Evolutionary conservation across 2,329 filamentous ascomycete genomes (phyloP).

Genomic region (Amauroascus verrucosus): DNA sequence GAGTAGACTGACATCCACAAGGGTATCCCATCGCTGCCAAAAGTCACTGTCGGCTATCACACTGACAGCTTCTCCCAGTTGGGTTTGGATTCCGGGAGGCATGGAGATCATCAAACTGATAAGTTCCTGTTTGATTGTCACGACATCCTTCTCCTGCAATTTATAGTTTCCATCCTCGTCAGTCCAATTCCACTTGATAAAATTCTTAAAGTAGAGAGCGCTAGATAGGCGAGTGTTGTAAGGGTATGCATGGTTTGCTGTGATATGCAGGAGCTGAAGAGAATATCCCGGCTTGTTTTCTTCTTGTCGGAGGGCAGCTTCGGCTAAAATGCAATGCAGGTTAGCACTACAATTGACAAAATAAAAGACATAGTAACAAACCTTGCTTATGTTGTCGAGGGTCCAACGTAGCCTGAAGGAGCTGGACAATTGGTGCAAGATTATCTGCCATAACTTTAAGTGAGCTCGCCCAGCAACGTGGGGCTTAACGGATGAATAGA

Average conservation of each 20-base stretch:
- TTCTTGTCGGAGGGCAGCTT: conserved; percentile 66
- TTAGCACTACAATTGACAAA: not conserved
- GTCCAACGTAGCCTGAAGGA: conserved; percentile 85
- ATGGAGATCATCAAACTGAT: conserved; percentile 95
- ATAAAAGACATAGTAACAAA: conserved; percentile 32
- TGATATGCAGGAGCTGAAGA: conserved; percentile 77
- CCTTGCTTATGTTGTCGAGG: conserved; percentile 82
- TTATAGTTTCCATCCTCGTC: conserved; percentile 94
- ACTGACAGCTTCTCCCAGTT: conserved; percentile 93
- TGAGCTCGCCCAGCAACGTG: conserved; percentile 17
- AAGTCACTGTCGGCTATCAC: conserved; percentile 97
- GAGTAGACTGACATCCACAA: conserved; percentile 58
- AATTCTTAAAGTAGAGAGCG: conserved; percentile 96
- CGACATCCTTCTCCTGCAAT: conserved; percentile 69
- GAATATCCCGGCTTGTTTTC: conserved; percentile 81
- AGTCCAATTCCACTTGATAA: conserved; percentile 88
- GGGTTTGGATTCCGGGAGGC: conserved; percentile 75
- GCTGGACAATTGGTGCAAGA: conserved; percentile 58
- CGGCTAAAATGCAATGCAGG: conserved; percentile 48
- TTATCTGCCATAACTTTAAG: conserved; percentile 48
- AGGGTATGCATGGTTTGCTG: conserved; percentile 62
- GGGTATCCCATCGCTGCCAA: conserved; percentile 90
- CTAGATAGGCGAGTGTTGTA: conserved; percentile 73
- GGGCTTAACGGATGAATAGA: conserved; percentile 17
- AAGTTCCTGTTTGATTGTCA: conserved; percentile 85